Evolutionary conservation across 495 filamentous ascomycete species (phyloP).

Genomic region (Bryoglossum gracile): DNA sequence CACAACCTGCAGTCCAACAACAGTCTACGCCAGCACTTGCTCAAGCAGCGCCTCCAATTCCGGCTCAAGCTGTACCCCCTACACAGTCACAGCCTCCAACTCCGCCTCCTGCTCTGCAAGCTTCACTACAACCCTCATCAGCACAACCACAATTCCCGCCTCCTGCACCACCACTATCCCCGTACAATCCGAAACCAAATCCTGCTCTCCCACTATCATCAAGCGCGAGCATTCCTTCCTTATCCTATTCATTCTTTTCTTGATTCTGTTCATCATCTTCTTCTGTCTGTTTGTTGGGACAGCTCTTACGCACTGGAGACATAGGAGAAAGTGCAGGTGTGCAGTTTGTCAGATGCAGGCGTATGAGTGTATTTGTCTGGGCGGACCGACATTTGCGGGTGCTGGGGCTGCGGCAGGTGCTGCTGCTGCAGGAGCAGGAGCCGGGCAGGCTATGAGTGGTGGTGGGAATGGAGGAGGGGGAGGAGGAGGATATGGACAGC

Average conservation of each 20-base stretch:
- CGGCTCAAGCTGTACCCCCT: background rate
- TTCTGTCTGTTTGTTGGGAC: background rate
- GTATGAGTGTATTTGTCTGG: constrained; percentile 8
- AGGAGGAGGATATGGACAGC: background rate
- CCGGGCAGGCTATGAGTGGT: background rate
- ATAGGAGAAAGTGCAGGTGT: constrained; percentile 4
- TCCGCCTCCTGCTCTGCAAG: background rate
- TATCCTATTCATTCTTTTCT: constrained; percentile 15
- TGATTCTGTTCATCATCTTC: constrained; percentile 13
- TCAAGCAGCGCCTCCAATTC: background rate
- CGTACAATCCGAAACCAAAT: background rate
- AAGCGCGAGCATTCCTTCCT: background rate
- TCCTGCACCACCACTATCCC: background rate
- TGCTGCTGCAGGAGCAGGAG: background rate
- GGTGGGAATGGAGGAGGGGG: background rate
- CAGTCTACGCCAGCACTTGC: background rate
- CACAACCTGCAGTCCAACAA: background rate
- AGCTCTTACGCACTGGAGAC: constrained; percentile 1
- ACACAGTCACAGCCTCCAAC: background rate
- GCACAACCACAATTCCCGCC: background rate
- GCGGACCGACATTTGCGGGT: background rate
- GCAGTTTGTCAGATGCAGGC: background rate
- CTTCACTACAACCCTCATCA: no score
- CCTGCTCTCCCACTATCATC: background rate
- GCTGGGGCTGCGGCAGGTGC: background rate